Percentiles rank a stretch among this genome's conserved stretches.
These are phyloP conservation scores for Chlorencoelia australis DNA, from an alignment of 2,329 filamentous ascomycete species.

Conservation along the genomic window DNA sequence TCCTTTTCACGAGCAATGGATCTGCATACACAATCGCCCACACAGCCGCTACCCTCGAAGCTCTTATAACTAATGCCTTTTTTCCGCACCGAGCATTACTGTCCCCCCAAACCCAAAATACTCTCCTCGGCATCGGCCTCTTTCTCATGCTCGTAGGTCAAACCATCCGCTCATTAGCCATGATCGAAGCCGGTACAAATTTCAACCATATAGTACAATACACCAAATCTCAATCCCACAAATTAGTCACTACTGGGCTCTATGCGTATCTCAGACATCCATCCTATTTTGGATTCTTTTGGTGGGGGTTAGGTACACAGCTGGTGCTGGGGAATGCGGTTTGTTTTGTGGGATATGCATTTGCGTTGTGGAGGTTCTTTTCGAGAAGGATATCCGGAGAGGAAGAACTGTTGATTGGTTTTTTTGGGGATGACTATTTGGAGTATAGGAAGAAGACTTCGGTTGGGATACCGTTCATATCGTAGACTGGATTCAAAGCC, in stretches of 20 bases:
- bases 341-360: constrained; percentile 63
- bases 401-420: constrained; percentile 65
- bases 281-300: constrained; percentile 96
- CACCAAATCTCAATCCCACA: constrained; percentile 56
- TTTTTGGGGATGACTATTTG: constrained; percentile 78
- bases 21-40: constrained; percentile 78
- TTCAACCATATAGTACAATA: constrained; percentile 86
- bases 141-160: constrained; percentile 61
- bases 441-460: constrained; percentile 61
- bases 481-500: no score
- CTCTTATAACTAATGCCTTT: constrained; percentile 47
- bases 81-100: constrained; percentile 33
- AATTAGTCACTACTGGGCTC: constrained; percentile 72
- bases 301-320: constrained; percentile 95
- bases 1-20: constrained; percentile 79
- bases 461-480: constrained; percentile 73
- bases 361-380: constrained; percentile 83
- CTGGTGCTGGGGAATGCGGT: constrained; percentile 75
- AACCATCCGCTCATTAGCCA: constrained; percentile 65
- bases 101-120: constrained; percentile 23
- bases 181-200: constrained; percentile 78
- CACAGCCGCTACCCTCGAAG: constrained; percentile 62
- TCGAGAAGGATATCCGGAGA: constrained; percentile 63
- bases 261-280: constrained; percentile 75
- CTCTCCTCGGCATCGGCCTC: constrained; percentile 47